phyloP scores from a whole-genome alignment of 169 alveolate genomes.

The Babesia gibsoni region DNA sequence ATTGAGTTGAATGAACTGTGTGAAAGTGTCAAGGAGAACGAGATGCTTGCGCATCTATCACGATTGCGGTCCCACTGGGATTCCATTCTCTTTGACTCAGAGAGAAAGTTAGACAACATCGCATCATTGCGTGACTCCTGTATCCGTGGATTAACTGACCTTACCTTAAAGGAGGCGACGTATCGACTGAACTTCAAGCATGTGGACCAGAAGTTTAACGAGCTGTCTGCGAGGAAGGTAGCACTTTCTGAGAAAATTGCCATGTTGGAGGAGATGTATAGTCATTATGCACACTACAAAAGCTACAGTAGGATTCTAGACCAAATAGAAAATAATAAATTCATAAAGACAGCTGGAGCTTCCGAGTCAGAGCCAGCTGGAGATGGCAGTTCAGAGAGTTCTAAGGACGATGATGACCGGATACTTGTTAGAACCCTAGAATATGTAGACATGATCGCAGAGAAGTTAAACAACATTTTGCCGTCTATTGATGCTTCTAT shows the following conservation, averaged over 20 bases:
- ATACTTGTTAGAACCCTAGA: not conserved
- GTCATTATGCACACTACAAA: conserved; percentile 32
- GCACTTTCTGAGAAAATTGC: conserved; percentile 22
- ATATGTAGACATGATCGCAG: conserved; percentile 24
- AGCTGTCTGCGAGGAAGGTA: conserved; percentile 15
- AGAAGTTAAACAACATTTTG: conserved; percentile 10
- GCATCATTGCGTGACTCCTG: conserved; percentile 21
- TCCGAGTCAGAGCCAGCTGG: not conserved
- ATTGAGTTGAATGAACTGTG: not conserved
- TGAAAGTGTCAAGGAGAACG: not conserved
- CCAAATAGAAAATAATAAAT: conserved; percentile 28
- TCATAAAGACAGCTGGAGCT: not conserved
- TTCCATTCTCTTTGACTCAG: not conserved
- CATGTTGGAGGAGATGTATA: conserved; percentile 37
- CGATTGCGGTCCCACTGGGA: conserved; percentile 9
- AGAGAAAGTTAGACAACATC: conserved; percentile 1
- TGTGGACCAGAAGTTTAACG: conserved; percentile 46
- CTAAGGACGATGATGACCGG: not conserved
- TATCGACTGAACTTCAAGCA: conserved; percentile 42
- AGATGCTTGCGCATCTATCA: not conserved
- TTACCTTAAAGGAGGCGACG: conserved; percentile 18
- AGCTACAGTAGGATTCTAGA: conserved; percentile 1
- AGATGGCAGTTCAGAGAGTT: not conserved
- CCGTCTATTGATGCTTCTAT: conserved; percentile 34
- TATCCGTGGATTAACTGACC: conserved; percentile 17